These are phyloP conservation scores for Cryphonectria naterciae DNA, from an alignment of 2,329 filamentous ascomycete genomes.

Conservation along the genomic window DNA sequence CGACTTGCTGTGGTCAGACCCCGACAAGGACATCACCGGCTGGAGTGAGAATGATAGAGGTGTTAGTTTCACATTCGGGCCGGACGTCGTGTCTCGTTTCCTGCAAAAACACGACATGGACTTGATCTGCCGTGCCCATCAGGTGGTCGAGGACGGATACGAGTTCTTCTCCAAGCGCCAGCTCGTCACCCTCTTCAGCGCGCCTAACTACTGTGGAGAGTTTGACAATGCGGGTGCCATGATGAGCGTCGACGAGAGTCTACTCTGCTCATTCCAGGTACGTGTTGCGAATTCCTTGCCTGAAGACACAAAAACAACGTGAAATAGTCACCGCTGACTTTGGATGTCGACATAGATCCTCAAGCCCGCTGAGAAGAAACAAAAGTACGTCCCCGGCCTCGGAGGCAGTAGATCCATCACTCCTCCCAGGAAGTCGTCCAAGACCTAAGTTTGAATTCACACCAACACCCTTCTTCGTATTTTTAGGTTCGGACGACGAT, in stretches of 20 bases:
- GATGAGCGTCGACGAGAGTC: conserved; percentile 99
- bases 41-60: conserved; percentile 99
- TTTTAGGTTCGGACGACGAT: conserved; percentile 96
- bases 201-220: conserved; percentile 98
- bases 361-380: conserved; percentile 99
- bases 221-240: conserved; percentile 99
- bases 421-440: conserved; percentile 70
- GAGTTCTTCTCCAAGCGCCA: conserved; percentile 99
- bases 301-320: no score
- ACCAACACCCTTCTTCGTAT: conserved; percentile 67
- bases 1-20: conserved; percentile 97
- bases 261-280: conserved; percentile 99
- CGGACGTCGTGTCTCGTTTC: conserved; percentile 96
- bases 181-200: conserved; percentile 95
- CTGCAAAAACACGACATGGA: conserved; percentile 99
- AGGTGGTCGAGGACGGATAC: conserved; percentile 98
- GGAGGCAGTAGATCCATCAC: conserved; percentile 68
- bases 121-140: conserved; percentile 96
- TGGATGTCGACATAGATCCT: conserved; percentile 68
- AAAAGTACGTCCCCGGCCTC: conserved; percentile 93
- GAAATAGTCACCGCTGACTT: neutral
- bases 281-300: conserved; percentile 33
- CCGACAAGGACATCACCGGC: conserved; percentile 98
- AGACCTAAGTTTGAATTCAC: conserved; percentile 73
- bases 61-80: conserved; percentile 97